A percentile compares a stretch with the other conserved stretches of the same genome.
Conservation (phyloP, 108 stramenopile species). For the Thalassiosira profunda region DNA sequence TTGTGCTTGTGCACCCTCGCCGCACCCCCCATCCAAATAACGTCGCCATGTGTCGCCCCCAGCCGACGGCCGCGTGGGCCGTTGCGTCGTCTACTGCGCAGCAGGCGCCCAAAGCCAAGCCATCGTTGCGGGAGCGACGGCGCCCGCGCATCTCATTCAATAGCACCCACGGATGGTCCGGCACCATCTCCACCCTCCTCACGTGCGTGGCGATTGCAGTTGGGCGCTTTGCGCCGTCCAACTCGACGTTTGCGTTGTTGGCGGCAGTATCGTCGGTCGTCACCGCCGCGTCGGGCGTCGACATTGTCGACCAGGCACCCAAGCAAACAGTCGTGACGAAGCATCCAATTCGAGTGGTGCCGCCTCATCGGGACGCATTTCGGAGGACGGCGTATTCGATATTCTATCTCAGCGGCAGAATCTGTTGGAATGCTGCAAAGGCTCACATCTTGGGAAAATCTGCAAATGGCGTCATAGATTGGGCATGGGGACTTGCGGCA, state of each 20-base stretch:
- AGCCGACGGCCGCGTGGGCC: no score
- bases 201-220: slow-evolving; percentile 12
- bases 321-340: slow-evolving; percentile 21
- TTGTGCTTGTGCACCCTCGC: no score
- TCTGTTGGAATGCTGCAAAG: slow-evolving; percentile 15
- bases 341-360: slow-evolving; percentile 11
- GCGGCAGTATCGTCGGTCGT: slow-evolving; percentile 9
- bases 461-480: neutral
- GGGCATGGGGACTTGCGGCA: slow-evolving; percentile 5
- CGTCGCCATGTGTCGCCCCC: no score
- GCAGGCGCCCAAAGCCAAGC: neutral
- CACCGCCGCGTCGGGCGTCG: slow-evolving; percentile 17
- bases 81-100: no score
- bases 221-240: neutral
- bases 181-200: slow-evolving; percentile 2
- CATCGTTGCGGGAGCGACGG: neutral
- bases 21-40: no score
- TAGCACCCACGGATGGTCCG: slow-evolving; percentile 9
- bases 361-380: slow-evolving; percentile 46
- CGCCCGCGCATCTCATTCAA: slow-evolving; percentile 4
- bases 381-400: slow-evolving; percentile 25
- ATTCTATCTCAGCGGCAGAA: slow-evolving; percentile 18
- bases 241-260: neutral
- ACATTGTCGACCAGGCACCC: slow-evolving; percentile 20
- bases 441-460: neutral